A percentile compares a stretch with the other conserved stretches of the same genome.
Evolutionary conservation across 805 yeast genomes (phyloP).

Genomic region (Wickerhamiella shivajii): DNA sequence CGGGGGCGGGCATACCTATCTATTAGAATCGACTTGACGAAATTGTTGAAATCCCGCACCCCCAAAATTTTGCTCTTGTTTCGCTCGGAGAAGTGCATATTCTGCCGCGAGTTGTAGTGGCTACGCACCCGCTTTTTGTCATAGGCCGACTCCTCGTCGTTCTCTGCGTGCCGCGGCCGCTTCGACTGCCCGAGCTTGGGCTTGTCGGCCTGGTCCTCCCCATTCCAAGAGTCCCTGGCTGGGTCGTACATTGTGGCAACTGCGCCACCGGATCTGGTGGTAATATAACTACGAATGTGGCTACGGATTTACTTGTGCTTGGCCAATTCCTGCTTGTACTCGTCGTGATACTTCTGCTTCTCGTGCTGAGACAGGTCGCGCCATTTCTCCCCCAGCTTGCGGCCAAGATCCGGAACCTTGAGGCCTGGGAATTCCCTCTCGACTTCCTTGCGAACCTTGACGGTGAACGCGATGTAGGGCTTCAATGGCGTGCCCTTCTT

Average conservation of each 20-base stretch:
- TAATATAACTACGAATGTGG: too few species aligned
- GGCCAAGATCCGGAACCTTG: constrained; percentile 80
- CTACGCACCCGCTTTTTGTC: constrained; percentile 41
- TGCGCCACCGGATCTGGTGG: too few species aligned
- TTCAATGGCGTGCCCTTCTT: constrained; percentile 45
- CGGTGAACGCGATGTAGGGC: constrained; percentile 96
- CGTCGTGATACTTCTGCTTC: constrained; percentile 34
- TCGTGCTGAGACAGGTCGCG: constrained; percentile 70
- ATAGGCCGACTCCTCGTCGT: constrained; percentile 8
- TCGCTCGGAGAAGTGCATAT: constrained; percentile 45
- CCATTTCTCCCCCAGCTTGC: constrained; percentile 88
- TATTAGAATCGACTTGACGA: constrained; percentile 74
- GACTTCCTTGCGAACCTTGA: constrained; percentile 86
- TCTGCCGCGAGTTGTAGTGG: constrained; percentile 78
- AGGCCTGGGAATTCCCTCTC: constrained; percentile 91
- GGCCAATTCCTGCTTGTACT: constrained; percentile 83
- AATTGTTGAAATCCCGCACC: constrained; percentile 78
- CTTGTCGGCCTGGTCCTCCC: constrained; percentile 2
- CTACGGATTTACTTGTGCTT: too few species aligned
- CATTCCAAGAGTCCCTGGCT: constrained; percentile 5
- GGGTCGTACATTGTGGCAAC: constrained; percentile 8
- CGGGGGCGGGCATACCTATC: constrained; percentile 46
- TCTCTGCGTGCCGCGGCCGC: constrained; percentile 10
- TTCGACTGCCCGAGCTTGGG: constrained; percentile 8
- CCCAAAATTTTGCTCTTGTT: constrained; percentile 71